phyloP scores from a whole-genome alignment of 768 basidiomycete species.

The Rhodotorula sphaerocarpa region DNA sequence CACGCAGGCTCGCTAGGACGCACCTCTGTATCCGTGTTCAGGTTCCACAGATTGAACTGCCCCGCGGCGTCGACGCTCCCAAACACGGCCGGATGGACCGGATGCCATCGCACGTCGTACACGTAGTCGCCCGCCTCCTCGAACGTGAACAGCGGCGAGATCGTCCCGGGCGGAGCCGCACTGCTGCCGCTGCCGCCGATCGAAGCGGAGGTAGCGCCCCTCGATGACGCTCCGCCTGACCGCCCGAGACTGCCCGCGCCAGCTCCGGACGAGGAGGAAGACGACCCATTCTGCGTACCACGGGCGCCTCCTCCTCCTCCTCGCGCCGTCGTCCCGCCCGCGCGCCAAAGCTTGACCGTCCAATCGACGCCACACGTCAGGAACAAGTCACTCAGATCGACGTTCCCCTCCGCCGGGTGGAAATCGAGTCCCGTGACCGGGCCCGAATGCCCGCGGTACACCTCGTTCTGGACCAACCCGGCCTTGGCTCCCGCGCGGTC shows the following conservation, averaged over 20 bases:
- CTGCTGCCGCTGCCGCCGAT: not conserved
- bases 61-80: slow-evolving; percentile 90
- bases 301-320: not conserved
- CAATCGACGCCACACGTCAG: slow-evolving; percentile 88
- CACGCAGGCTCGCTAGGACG: slow-evolving; percentile 32
- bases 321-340: slow-evolving; percentile 11
- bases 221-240: not conserved
- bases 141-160: slow-evolving; percentile 81
- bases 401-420: slow-evolving; percentile 80
- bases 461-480: slow-evolving; percentile 82
- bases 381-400: slow-evolving; percentile 94
- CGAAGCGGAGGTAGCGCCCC: not conserved
- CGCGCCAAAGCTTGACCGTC: slow-evolving; percentile 92
- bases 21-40: slow-evolving; percentile 95
- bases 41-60: slow-evolving; percentile 93
- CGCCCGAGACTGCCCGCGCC: too few species aligned
- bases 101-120: slow-evolving; percentile 98
- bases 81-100: slow-evolving; percentile 85
- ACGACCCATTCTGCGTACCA: not conserved
- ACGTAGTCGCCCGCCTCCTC: slow-evolving; percentile 98
- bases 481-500: slow-evolving; percentile 96
- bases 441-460: slow-evolving; percentile 85
- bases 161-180: slow-evolving; percentile 22
- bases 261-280: not conserved
- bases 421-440: slow-evolving; percentile 92